These are phyloP conservation scores for Lactarius psammicola DNA, from an alignment of 768 basidiomycete species.

Conservation along the genomic window DNA sequence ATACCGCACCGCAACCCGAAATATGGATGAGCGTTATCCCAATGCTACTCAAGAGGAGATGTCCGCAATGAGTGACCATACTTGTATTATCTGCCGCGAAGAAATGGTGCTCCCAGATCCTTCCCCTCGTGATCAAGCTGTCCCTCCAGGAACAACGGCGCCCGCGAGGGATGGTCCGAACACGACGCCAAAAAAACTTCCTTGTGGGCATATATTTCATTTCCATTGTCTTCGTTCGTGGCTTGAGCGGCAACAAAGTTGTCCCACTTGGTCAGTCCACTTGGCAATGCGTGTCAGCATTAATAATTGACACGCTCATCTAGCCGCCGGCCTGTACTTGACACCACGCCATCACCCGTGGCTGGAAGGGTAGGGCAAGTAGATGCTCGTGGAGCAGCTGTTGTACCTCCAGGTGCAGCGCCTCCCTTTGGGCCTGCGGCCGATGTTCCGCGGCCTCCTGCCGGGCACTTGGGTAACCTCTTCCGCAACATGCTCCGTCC, in stretches of 20 bases:
- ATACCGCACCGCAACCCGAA: constrained; percentile 90
- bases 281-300: constrained; percentile 6
- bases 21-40: constrained; percentile 96
- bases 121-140: constrained; percentile 22
- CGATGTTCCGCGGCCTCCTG: constrained; percentile 40
- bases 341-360: constrained; percentile 16
- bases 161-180: constrained; percentile 68
- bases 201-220: constrained; percentile 97
- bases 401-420: constrained; percentile 34
- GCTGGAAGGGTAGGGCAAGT: constrained; percentile 22
- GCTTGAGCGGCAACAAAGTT: constrained; percentile 98
- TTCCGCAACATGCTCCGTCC: constrained; percentile 25
- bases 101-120: constrained; percentile 65
- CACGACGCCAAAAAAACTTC: constrained; percentile 93
- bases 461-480: constrained; percentile 33
- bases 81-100: constrained; percentile 97
- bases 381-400: constrained; percentile 27
- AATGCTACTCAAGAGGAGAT: constrained; percentile 88
- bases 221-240: constrained; percentile 96
- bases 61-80: constrained; percentile 75
- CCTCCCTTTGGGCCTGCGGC: constrained; percentile 38
- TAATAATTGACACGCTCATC: constrained; percentile 20
- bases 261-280: constrained; percentile 86
- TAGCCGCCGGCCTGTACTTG: constrained; percentile 28
- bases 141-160: constrained; percentile 30